These are phyloP conservation scores for Pythium sukuiense DNA, from an alignment of 352 stramenopile species.

Conservation along the genomic window DNA sequence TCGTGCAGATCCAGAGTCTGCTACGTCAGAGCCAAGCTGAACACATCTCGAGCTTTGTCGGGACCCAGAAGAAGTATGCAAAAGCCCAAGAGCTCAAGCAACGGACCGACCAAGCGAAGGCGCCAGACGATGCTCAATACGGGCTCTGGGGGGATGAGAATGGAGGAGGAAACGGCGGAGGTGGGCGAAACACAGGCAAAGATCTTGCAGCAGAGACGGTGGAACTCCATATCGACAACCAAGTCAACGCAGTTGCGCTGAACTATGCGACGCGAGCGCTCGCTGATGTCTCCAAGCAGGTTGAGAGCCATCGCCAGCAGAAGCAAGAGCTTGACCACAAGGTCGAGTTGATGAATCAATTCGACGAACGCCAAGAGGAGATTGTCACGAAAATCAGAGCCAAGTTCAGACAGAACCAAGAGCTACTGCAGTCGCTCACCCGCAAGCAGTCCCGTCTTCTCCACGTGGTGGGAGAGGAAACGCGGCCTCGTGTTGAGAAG, in stretches of 20 bases:
- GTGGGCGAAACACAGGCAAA: background rate
- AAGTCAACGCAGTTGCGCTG: slow-evolving; percentile 27
- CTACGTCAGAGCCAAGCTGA: slow-evolving; percentile 39
- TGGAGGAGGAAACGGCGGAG: background rate
- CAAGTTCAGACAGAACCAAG: slow-evolving; percentile 35
- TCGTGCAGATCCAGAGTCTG: slow-evolving; percentile 41
- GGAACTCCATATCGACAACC: slow-evolving; percentile 35
- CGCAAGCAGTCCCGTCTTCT: slow-evolving; percentile 31
- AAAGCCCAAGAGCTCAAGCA: slow-evolving; percentile 26
- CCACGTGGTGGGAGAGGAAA: slow-evolving; percentile 10
- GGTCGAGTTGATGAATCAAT: slow-evolving; percentile 41
- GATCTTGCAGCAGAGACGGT: slow-evolving; percentile 22
- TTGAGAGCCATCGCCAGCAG: slow-evolving; percentile 27
- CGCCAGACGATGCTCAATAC: slow-evolving; percentile 8
- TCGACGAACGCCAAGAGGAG: slow-evolving; percentile 40
- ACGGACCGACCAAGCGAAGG: slow-evolving; percentile 10
- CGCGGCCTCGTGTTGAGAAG: slow-evolving; percentile 10
- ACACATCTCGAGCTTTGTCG: slow-evolving; percentile 42
- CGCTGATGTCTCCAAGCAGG: slow-evolving; percentile 22
- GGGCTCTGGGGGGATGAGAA: slow-evolving; percentile 25
- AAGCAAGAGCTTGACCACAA: slow-evolving; percentile 44
- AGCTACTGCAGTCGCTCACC: slow-evolving; percentile 21
- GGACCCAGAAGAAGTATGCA: slow-evolving; percentile 34
- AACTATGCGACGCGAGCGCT: slow-evolving; percentile 20
- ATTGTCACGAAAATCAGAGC: slow-evolving; percentile 36